phyloP scores from a whole-genome alignment of 2,329 filamentous ascomycete genomes.

The Exserohilum rostratum region DNA sequence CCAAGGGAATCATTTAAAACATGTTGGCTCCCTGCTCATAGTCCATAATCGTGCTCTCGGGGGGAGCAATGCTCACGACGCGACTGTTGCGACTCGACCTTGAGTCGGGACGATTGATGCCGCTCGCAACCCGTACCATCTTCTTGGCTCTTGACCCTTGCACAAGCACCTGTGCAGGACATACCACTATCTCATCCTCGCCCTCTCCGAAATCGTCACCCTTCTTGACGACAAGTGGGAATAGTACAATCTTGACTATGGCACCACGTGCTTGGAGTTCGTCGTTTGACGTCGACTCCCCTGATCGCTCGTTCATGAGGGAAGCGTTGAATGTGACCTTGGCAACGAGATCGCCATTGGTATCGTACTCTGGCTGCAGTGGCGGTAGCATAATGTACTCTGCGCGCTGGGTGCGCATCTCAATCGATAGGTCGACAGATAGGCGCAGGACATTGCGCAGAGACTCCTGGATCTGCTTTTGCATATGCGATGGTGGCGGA shows the following conservation, averaged over 20 bases:
- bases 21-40: conserved; percentile 35
- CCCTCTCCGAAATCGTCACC: conserved; percentile 86
- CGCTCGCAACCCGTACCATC: conserved; percentile 57
- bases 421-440: conserved; percentile 87
- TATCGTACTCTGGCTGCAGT: conserved; percentile 91
- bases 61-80: conserved; percentile 33
- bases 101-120: conserved; percentile 45
- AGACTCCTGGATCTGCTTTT: conserved; percentile 80
- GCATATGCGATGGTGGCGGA: conserved; percentile 81
- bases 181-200: conserved; percentile 94
- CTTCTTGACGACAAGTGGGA: conserved; percentile 95
- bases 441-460: conserved; percentile 85
- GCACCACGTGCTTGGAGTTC: conserved; percentile 78
- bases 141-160: conserved; percentile 59
- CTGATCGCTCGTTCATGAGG: conserved; percentile 91
- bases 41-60: conserved; percentile 47
- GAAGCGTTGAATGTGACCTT: conserved; percentile 91
- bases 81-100: conserved; percentile 35
- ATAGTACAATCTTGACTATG: conserved; percentile 88
- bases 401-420: conserved; percentile 95
- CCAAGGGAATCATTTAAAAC: conserved; percentile 30
- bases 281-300: conserved; percentile 72
- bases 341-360: conserved; percentile 84
- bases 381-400: conserved; percentile 99
- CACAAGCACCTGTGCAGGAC: conserved; percentile 90